Evolutionary conservation across 495 filamentous ascomycete genomes (phyloP).

Genomic region (Trichoderma asperelloides): DNA sequence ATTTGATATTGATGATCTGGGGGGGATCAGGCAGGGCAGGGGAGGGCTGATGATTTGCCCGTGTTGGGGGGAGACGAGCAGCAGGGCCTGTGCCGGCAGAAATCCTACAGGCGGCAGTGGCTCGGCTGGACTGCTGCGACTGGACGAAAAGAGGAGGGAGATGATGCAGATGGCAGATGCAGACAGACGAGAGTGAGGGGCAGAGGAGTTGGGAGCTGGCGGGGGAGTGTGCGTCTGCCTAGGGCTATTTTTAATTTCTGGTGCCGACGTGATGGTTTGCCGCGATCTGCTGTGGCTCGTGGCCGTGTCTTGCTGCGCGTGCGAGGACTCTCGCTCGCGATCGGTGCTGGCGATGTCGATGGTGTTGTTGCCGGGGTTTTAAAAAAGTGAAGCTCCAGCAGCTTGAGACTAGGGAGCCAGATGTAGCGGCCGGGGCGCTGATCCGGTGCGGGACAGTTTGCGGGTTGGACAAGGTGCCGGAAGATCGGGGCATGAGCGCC

Average conservation of each 20-base stretch:
- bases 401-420: background rate
- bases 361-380: background rate
- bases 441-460: background rate
- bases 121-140: too few species aligned
- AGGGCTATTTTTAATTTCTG: too few species aligned
- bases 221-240: too few species aligned
- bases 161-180: too few species aligned
- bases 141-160: too few species aligned
- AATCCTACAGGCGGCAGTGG: too few species aligned
- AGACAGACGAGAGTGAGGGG: too few species aligned
- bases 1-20: background rate
- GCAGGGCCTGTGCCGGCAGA: too few species aligned
- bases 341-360: background rate
- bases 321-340: background rate
- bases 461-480: background rate
- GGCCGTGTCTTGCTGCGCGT: background rate
- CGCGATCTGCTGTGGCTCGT: background rate
- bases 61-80: too few species aligned
- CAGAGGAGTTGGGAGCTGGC: too few species aligned
- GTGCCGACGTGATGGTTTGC: too few species aligned
- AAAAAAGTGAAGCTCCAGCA: background rate
- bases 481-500: background rate
- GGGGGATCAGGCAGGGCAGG: background rate
- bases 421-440: background rate
- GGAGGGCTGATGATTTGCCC: background rate